Evolutionary conservation across 495 filamentous ascomycete genomes (phyloP), one percentile per base, ranked within the genome.

Genomic region (Aspergillus cavernicola): DNA sequence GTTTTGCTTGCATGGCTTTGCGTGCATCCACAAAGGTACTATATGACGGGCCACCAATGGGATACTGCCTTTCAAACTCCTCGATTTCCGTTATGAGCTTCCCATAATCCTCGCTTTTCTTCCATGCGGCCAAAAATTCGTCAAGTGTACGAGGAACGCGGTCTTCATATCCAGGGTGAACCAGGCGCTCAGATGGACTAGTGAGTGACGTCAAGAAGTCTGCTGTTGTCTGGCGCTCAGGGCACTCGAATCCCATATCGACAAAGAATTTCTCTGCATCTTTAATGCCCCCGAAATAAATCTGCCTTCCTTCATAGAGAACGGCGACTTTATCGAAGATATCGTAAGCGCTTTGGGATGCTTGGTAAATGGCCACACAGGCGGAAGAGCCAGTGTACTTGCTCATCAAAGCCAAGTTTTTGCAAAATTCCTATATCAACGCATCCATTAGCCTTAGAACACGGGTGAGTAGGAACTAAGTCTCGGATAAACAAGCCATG

Each of bases 361-460:
- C 89, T 63, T 93, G 89, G 60, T 92, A 93, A 1, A 91, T 73
- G 0, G 87, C 85, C 10, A 90, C 86, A 42, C 85, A 83, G 0
- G 84, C 85, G 13, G 81, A 81, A 0, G 80, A 84, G 55, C 84
- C 77, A 66, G 84, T 82, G 40, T 87, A 73, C 57, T 89, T 80
- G 19, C 85, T 87, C 63, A 85, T 76, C 19, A 87, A 71, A 4
- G 84, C 74, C 35, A 92, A 73, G 6, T 83, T 86, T 57, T 84
- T 84, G 52, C 75, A 62, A 46, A 72, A 74, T n/a, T 90, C 84
- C 77, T 38, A 38, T 16, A 19, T 38, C 16, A 38, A 18, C n/a
- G 85, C 83, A 0, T 80, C n/a, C n/a, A n/a, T n/a, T n/a, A n/a
- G n/a, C n/a, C n/a, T n/a, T n/a, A 80, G 11, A 87, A 66, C 13